phyloP scores from a whole-genome alignment of 2,329 filamentous ascomycete genomes.

The Colletotrichum sp. region DNA sequence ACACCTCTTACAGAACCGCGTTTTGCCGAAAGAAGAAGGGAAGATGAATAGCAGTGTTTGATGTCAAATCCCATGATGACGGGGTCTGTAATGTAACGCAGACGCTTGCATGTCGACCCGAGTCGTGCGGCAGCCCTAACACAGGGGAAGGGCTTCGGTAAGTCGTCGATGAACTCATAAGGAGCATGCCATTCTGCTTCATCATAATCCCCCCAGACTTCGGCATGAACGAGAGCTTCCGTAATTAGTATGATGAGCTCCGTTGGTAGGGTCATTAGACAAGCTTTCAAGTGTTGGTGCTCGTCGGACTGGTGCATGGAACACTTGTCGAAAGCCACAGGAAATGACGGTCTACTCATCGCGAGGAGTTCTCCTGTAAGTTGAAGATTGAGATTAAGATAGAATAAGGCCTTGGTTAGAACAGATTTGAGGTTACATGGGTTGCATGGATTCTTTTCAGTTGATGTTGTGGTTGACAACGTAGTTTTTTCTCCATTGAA shows the following conservation, averaged over 20 bases:
- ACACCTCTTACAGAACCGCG: not conserved
- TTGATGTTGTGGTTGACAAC: too few species aligned
- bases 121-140: not conserved
- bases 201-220: too few species aligned
- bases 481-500: too few species aligned
- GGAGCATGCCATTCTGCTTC: too few species aligned
- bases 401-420: too few species aligned
- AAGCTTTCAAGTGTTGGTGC: too few species aligned
- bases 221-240: not conserved
- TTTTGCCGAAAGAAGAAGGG: not conserved
- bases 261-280: too few species aligned
- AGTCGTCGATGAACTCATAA: not conserved
- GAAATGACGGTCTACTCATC: not conserved
- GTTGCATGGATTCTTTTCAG: too few species aligned
- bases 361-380: not conserved
- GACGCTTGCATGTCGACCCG: not conserved
- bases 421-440: too few species aligned
- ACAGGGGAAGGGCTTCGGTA: not conserved
- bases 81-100: not conserved
- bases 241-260: not conserved
- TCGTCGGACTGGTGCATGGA: too few species aligned
- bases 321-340: not conserved
- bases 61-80: accelerated
- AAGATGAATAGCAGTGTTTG: not conserved
- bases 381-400: too few species aligned